Percentiles rank a stretch among this genome's conserved stretches.
Evolutionary conservation across 2,329 filamentous ascomycete genomes (phyloP).

Genomic region (Ophiostoma ulmi): DNA sequence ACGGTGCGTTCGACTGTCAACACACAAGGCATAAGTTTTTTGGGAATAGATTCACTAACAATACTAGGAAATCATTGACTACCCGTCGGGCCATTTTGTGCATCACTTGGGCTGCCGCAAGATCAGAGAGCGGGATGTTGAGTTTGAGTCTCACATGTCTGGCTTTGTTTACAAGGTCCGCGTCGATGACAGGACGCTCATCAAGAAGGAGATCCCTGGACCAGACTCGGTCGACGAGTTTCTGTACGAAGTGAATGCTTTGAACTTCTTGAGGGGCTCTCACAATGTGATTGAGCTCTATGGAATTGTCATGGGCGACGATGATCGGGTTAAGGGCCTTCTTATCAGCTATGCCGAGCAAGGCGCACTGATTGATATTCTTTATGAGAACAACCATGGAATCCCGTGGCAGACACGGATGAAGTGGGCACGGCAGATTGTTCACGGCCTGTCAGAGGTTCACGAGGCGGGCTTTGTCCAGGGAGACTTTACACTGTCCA

Average conservation of each 20-base stretch:
- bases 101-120: conserved; percentile 63
- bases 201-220: conserved; percentile 97
- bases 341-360: conserved; percentile 82
- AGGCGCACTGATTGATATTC: conserved; percentile 82
- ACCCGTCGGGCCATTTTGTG: conserved; percentile 68
- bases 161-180: conserved; percentile 95
- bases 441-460: conserved; percentile 82
- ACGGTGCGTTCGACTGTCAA: conserved; percentile 51
- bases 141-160: conserved; percentile 88
- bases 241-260: conserved; percentile 91
- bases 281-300: conserved; percentile 78
- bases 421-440: conserved; percentile 86
- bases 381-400: conserved; percentile 68
- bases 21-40: neutral
- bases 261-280: conserved; percentile 70
- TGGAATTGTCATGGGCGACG: conserved; percentile 81
- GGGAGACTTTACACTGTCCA: conserved; percentile 93
- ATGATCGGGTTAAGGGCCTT: conserved; percentile 73
- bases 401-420: conserved; percentile 68
- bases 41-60: neutral
- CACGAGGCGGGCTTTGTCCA: conserved; percentile 96
- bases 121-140: conserved; percentile 67
- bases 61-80: conserved; percentile 75
- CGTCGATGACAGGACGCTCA: conserved; percentile 62
- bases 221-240: conserved; percentile 96